Conservation (phyloP, 2,329 filamentous ascomycete species). For the Daldinia sp. region DNA sequence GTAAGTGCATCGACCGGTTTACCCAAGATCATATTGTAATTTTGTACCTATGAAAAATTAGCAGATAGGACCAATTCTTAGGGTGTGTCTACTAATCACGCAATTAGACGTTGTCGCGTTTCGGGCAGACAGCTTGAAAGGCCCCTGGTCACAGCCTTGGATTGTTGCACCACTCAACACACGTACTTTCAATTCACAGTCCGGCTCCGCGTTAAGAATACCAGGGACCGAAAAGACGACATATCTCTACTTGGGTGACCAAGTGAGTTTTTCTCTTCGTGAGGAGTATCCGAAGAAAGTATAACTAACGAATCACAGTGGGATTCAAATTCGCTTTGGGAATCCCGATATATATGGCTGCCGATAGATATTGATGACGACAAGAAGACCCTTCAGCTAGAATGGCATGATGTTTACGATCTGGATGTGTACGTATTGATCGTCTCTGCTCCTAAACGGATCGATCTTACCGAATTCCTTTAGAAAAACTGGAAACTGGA, state of each 20-base stretch:
- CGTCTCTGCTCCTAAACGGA: background rate
- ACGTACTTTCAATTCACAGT: slow-evolving; percentile 61
- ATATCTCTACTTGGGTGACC: slow-evolving; percentile 60
- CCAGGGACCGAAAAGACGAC: slow-evolving; percentile 58
- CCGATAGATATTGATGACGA: slow-evolving; percentile 61
- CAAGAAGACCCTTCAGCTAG: slow-evolving; percentile 57
- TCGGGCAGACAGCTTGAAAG: slow-evolving; percentile 58
- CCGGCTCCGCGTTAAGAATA: slow-evolving; percentile 58
- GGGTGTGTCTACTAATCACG: background rate
- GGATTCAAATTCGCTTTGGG: slow-evolving; percentile 65
- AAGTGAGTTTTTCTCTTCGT: slow-evolving; percentile 37
- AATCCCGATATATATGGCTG: slow-evolving; percentile 65
- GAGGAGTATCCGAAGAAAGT: background rate
- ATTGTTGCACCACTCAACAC: slow-evolving; percentile 61
- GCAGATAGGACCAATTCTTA: background rate
- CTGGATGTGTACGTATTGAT: slow-evolving; percentile 54
- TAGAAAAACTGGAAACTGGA: slow-evolving; percentile 57
- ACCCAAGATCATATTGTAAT: background rate
- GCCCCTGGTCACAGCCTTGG: slow-evolving; percentile 64
- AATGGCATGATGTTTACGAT: slow-evolving; percentile 66
- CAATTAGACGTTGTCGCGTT: slow-evolving; percentile 61
- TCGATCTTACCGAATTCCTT: slow-evolving; percentile 15
- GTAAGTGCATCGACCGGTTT: slow-evolving; percentile 13
- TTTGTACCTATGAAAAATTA: background rate
- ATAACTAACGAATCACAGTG: slow-evolving; percentile 46